Base-by-base conservation (phyloP, 2,329 filamentous ascomycete species). In the Cladosporium austrohemisphaericum region DNA sequence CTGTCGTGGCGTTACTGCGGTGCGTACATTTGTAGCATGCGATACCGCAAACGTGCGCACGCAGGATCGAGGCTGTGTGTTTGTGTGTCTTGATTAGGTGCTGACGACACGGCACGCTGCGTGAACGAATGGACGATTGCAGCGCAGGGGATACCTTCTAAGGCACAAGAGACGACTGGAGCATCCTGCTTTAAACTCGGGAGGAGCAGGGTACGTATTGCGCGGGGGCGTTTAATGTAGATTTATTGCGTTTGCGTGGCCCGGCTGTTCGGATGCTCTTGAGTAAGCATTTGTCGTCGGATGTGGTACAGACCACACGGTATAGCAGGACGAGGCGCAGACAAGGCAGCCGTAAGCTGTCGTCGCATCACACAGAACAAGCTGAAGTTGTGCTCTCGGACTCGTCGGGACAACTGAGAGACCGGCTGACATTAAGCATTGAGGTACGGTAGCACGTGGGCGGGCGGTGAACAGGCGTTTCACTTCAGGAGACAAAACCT, bases 261-360 rank as follows among this genome's bases (percentile, higher is more conserved):
- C 41, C 41, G 41, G 41, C 41, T 44, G 35, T 44, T n/a, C 41
- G 41, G 41, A 44, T 32, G 29, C 20, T n/a, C n/a, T n/a, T n/a
- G n/a, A n/a, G n/a, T n/a, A n/a, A n/a, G n/a, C n/a, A n/a, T n/a
- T n/a, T n/a, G n/a, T n/a, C n/a, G n/a, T n/a, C n/a, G n/a, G n/a
- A n/a, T n/a, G n/a, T n/a, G n/a, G n/a, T n/a, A n/a, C n/a, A n/a
- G n/a, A n/a, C n/a, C n/a, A n/a, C n/a, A n/a, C n/a, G n/a, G n/a
- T n/a, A n/a, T n/a, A n/a, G n/a, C n/a, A n/a, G n/a, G n/a, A 35
- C 16, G 29, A 32, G 29, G 29, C 29, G 36, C 22, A 40, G 36
- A 40, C 29, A 14, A 14, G 18, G 22, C 36, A 9, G 14, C 31
- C 14, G n/a, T 19, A n/a, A n/a, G n/a, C n/a, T n/a, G n/a, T n/a